Evolutionary conservation across 306 rosid genomes (phyloP).

Genomic region (Erythrophleum fordii): DNA sequence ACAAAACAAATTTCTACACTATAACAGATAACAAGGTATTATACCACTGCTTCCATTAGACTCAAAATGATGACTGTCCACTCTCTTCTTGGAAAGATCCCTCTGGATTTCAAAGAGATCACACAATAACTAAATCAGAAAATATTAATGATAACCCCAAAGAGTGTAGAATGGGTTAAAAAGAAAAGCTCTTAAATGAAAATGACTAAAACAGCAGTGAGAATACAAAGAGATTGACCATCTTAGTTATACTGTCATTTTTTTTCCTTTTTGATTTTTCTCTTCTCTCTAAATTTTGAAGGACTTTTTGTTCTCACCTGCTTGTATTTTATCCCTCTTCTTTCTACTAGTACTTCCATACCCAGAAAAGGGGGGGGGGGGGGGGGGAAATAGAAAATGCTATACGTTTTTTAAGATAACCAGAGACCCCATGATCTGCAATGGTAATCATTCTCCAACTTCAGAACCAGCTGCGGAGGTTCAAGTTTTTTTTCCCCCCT

Average conservation of each 20-base stretch:
- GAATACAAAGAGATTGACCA: neutral
- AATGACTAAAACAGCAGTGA: neutral
- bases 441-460: neutral
- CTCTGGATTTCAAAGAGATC: constrained; percentile 56
- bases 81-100: constrained; percentile 70
- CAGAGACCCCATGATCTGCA: neutral
- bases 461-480: neutral
- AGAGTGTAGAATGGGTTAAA: neutral
- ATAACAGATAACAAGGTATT: neutral
- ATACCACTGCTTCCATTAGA: constrained; percentile 73
- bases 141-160: neutral
- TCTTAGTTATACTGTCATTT: neutral
- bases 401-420: neutral
- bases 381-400: too few relatives aligned
- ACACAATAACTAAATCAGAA: constrained; percentile 7
- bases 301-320: neutral
- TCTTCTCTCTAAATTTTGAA: neutral
- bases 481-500: neutral
- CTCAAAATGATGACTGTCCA: constrained; percentile 70
- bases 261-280: neutral
- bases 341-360: neutral
- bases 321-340: neutral
- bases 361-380: too few relatives aligned
- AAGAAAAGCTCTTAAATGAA: neutral
- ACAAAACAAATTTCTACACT: constrained; percentile 14